A percentile compares a stretch with the other conserved stretches of the same genome.
phyloP scores from a whole-genome alignment of 768 basidiomycete genomes.

The Lentinula sp. region DNA sequence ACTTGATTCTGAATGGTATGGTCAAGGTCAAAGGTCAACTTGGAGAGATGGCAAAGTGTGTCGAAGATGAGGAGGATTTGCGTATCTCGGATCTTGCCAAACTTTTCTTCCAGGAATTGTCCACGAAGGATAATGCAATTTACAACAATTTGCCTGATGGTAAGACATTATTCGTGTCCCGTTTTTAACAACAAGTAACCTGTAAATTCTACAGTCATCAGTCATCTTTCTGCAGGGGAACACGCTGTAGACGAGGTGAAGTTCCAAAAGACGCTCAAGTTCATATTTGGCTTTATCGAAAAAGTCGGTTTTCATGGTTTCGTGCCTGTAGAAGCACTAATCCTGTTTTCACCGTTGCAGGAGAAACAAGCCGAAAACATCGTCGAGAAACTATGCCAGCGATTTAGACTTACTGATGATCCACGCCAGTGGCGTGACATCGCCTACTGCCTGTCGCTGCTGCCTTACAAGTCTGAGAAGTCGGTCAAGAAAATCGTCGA shows the following conservation, averaged over 20 bases:
- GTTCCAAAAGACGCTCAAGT: slow-evolving; percentile 90
- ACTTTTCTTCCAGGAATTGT: slow-evolving; percentile 93
- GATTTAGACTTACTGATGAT: slow-evolving; percentile 85
- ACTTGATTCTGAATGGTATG: slow-evolving; percentile 97
- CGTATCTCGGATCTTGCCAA: slow-evolving; percentile 93
- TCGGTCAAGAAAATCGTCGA: slow-evolving; percentile 97
- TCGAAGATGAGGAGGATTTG: slow-evolving; percentile 88
- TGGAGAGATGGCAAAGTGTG: slow-evolving; percentile 99
- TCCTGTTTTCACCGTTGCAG: slow-evolving; percentile 31
- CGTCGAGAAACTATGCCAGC: slow-evolving; percentile 95
- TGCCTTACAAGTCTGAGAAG: slow-evolving; percentile 96
- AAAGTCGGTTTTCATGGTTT: slow-evolving; percentile 50
- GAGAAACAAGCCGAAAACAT: slow-evolving; percentile 98
- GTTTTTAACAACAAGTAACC: slow-evolving; percentile 5
- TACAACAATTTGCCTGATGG: slow-evolving; percentile 98
- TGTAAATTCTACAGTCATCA: slow-evolving; percentile 60
- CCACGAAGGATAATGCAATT: slow-evolving; percentile 97
- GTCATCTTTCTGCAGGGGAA: slow-evolving; percentile 84
- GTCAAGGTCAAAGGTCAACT: slow-evolving; percentile 99
- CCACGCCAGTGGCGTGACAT: slow-evolving; percentile 97
- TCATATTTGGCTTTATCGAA: slow-evolving; percentile 96
- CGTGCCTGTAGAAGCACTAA: neutral
- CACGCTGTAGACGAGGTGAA: slow-evolving; percentile 89
- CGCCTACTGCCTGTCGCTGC: slow-evolving; percentile 87
- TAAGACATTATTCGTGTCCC: slow-evolving; percentile 23